phyloP scores from a whole-genome alignment of 768 basidiomycete species.

The Tulasnella sp. region DNA sequence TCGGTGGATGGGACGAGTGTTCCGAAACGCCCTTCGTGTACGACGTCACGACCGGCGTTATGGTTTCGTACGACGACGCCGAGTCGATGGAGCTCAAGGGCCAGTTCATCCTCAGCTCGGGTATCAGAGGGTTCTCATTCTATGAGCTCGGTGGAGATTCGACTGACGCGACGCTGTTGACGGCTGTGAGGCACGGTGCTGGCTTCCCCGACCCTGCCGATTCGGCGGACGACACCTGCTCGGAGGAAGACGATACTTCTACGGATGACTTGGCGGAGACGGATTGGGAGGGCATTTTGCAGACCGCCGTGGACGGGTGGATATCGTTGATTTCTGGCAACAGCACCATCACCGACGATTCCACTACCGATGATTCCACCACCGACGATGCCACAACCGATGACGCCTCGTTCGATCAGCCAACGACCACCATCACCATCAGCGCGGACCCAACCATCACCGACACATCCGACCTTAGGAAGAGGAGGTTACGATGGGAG shows the following conservation, averaged over 20 bases:
- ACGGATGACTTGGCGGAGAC: background rate
- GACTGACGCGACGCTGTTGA: constrained; percentile 16
- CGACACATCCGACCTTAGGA: background rate
- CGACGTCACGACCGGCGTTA: constrained; percentile 8
- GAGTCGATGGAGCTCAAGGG: constrained; percentile 27
- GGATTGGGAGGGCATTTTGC: background rate
- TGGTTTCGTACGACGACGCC: constrained; percentile 25
- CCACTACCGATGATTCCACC: background rate
- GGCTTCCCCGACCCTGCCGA: constrained; percentile 20
- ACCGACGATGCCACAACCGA: background rate
- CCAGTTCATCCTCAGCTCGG: constrained; percentile 18
- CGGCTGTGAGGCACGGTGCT: constrained; percentile 23
- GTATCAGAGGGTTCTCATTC: constrained; percentile 24
- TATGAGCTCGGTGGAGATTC: constrained; percentile 24
- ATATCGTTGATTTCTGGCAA: background rate
- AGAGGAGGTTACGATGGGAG: background rate
- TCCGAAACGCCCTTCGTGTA: constrained; percentile 25
- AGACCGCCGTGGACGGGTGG: background rate
- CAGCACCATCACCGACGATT: background rate
- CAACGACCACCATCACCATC: background rate
- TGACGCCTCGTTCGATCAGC: background rate
- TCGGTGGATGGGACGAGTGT: constrained; percentile 25
- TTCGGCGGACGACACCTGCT: background rate
- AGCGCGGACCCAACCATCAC: background rate
- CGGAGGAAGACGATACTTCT: background rate